Percentiles rank a stretch among this genome's conserved stretches.
phyloP scores from a whole-genome alignment of 1,284 basidiomycete species.

The Phellinidium pouzarii region DNA sequence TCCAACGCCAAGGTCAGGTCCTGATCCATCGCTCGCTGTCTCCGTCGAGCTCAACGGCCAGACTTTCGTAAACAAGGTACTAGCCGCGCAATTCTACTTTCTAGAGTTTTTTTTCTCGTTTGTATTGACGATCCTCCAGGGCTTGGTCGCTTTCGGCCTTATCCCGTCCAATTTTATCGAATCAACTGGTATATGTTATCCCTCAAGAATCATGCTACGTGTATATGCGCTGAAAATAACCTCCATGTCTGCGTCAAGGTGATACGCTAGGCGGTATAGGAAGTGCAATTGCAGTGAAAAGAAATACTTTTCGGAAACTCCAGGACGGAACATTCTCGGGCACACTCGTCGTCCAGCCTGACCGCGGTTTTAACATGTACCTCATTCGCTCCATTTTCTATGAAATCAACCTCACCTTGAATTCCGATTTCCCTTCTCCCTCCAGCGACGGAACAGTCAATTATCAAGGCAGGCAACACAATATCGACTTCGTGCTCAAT shows the following conservation, averaged over 20 bases:
- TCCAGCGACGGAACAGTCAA: constrained; percentile 46
- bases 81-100: too few relatives aligned
- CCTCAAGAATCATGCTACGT: neutral
- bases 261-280: constrained; percentile 34
- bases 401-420: neutral
- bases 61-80: constrained; percentile 21
- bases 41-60: constrained; percentile 17
- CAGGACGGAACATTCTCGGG: constrained; percentile 34
- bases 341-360: constrained; percentile 39
- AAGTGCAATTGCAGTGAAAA: constrained; percentile 31
- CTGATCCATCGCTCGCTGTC: constrained; percentile 18
- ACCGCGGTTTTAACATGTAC: constrained; percentile 40
- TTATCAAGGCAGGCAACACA: constrained; percentile 52
- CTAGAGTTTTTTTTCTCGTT: too few relatives aligned
- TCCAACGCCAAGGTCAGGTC: neutral
- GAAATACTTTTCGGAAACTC: constrained; percentile 25
- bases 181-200: constrained; percentile 27
- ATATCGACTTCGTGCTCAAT: constrained; percentile 50
- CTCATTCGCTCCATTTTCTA: constrained; percentile 6
- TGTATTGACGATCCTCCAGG: too few relatives aligned
- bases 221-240: neutral
- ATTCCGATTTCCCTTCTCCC: neutral
- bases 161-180: constrained; percentile 34
- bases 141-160: constrained; percentile 32
- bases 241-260: constrained; percentile 21